phyloP scores from a whole-genome alignment of 345 rosid genomes.

The Murraya koenigii region DNA sequence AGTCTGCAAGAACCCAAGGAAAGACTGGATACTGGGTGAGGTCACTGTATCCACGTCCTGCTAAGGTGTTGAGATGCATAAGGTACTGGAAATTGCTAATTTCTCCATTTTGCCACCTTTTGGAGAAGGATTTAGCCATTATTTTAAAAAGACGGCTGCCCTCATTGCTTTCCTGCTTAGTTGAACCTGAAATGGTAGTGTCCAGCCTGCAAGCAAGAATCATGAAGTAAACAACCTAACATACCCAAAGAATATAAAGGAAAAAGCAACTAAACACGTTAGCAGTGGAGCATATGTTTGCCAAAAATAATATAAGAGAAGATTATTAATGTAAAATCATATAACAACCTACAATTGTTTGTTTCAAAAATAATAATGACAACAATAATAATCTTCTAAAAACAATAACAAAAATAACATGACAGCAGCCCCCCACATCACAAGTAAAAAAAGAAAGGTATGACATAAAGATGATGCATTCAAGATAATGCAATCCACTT shows the following conservation, averaged over 20 bases:
- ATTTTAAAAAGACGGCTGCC: constrained; percentile 90
- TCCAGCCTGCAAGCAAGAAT: constrained; percentile 68
- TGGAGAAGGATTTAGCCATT: constrained; percentile 96
- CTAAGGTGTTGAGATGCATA: constrained; percentile 98
- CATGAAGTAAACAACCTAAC: constrained; percentile 16
- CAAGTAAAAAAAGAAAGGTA: background rate
- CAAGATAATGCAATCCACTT: background rate
- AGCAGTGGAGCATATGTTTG: background rate
- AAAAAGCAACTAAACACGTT: constrained; percentile 9
- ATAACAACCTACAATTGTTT: background rate
- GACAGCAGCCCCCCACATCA: background rate
- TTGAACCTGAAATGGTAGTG: constrained; percentile 90
- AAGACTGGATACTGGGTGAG: constrained; percentile 99
- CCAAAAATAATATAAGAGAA: background rate
- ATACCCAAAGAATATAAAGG: constrained; percentile 19
- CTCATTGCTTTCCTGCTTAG: constrained; percentile 86
- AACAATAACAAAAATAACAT: background rate
- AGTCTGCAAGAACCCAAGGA: constrained; percentile 99
- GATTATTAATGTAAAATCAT: background rate
- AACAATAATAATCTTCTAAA: background rate
- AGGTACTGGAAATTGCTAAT: constrained; percentile 98
- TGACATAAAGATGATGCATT: background rate
- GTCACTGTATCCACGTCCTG: constrained; percentile 99
- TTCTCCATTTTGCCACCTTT: constrained; percentile 99
- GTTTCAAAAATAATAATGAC: background rate